phyloP scores from a whole-genome alignment of 2,329 filamentous ascomycete species.

The Diaporthe citri region DNA sequence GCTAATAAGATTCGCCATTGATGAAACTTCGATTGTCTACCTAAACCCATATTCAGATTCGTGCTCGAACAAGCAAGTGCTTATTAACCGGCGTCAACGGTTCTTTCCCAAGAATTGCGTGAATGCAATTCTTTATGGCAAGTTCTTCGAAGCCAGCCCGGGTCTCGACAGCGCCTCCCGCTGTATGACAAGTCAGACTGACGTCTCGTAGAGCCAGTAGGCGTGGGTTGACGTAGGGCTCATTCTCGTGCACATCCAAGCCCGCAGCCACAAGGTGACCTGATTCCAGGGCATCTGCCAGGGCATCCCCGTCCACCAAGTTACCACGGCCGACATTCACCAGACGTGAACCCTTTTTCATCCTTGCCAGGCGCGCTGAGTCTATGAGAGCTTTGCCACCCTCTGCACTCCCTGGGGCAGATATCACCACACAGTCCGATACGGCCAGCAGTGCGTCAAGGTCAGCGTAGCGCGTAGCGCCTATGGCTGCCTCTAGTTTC shows the following conservation, averaged over 20 bases:
- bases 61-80: slow-evolving; percentile 55
- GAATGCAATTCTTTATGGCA: slow-evolving; percentile 66
- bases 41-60: not conserved
- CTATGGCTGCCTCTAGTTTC: slow-evolving; percentile 57
- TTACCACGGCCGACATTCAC: slow-evolving; percentile 69
- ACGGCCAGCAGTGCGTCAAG: slow-evolving; percentile 60
- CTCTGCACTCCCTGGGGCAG: slow-evolving; percentile 58
- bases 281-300: slow-evolving; percentile 60
- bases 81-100: slow-evolving; percentile 66
- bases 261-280: slow-evolving; percentile 60
- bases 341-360: slow-evolving; percentile 64
- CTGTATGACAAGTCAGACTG: slow-evolving; percentile 66
- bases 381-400: slow-evolving; percentile 57
- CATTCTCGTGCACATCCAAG: slow-evolving; percentile 65
- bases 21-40: not conserved
- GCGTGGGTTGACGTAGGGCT: slow-evolving; percentile 58
- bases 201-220: slow-evolving; percentile 50
- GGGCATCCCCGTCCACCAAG: slow-evolving; percentile 63
- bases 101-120: slow-evolving; percentile 58
- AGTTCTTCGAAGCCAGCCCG: slow-evolving; percentile 66
- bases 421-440: slow-evolving; percentile 64
- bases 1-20: no score
- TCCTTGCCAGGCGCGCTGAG: slow-evolving; percentile 55
- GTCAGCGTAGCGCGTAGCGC: slow-evolving; percentile 55
- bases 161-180: slow-evolving; percentile 67